Conservation (phyloP, 768 basidiomycete species). For the Boletus eberwhitei region DNA sequence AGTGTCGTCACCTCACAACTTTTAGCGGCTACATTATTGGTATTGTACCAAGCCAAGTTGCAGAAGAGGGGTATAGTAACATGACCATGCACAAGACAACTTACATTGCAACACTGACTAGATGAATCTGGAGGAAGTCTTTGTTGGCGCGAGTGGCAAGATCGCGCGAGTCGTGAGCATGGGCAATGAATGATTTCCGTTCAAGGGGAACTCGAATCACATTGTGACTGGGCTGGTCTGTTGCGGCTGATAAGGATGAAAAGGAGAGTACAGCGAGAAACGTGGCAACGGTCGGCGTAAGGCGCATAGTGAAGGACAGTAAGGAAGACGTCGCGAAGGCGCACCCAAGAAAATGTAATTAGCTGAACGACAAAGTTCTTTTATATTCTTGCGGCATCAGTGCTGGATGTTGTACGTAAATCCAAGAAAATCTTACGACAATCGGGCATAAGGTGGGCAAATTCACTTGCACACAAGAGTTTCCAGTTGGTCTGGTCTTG, state of each 20-base stretch:
- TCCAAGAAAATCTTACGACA: not conserved
- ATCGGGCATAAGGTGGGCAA: no score
- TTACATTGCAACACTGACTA: constrained; percentile 19
- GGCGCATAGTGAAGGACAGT: constrained; percentile 19
- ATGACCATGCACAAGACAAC: not conserved
- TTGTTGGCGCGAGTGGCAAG: not conserved
- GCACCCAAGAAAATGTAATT: not conserved
- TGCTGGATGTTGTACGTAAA: not conserved
- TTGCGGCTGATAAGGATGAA: constrained; percentile 5
- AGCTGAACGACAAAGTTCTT: not conserved
- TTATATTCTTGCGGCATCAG: not conserved
- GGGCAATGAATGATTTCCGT: constrained; percentile 18
- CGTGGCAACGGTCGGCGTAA: constrained; percentile 4
- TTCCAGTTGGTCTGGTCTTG: not conserved
- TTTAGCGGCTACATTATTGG: not conserved
- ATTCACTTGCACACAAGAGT: not conserved
- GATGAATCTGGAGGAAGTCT: constrained; percentile 14
- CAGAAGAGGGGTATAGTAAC: not conserved
- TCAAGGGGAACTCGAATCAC: constrained; percentile 22
- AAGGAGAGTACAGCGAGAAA: constrained; percentile 19
- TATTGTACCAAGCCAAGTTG: not conserved
- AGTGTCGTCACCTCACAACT: not conserved
- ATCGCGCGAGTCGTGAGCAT: not conserved
- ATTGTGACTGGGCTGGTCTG: not conserved
- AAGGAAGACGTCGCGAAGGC: not conserved